Evolutionary conservation across 2,329 filamentous ascomycete genomes (phyloP), one percentile per base, ranked within the genome.

Genomic region (Sarocladium brachiariae): DNA sequence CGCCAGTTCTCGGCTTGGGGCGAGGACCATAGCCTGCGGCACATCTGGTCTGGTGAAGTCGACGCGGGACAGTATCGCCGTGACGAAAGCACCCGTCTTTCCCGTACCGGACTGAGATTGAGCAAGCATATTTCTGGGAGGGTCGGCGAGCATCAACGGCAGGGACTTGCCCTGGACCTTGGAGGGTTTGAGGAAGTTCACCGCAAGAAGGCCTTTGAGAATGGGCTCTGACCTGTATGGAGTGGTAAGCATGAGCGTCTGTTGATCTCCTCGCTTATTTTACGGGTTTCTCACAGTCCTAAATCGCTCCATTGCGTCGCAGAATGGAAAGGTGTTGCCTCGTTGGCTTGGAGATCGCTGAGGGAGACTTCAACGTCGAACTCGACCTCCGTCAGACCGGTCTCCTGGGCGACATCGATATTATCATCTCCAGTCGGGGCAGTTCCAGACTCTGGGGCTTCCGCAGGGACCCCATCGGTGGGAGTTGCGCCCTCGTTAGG

Each of bases 41-140:
- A 80, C 75, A 24, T 81, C 71, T 18, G 83, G 76, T 56, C 80
- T 77, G 49, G 63, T 73, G 52, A 91, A 79, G 62, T 99, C 89
- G 63, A 97, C 71, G 55, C 93, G 89, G 52, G 87, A 87, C 35
- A 99, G 78, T 54, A 95, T 87, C 54, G 95, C 95, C 55, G 96
- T 84, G 41, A 93, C 88, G 67, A 99, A 99, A 19, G 93, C 93
- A 18, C 91, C 93, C 0, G 93, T 99, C 76, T 99, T 99, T 63
- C 93, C 93, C 18, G 93, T 99, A 59, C 93, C 93, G 2, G 93
- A 99, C 69, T 99, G 93, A n/a, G 93, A 99, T 70, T 99, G 93
- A 3, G 91, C 93, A 63, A 99, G 92, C 79, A 99, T 87, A 70
- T 97, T 97, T 57, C 78, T 78, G 1, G 92, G 86, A n/a, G 93